phyloP scores from a whole-genome alignment of 169 alveolate genomes.

The Babesia bigemina region DNA sequence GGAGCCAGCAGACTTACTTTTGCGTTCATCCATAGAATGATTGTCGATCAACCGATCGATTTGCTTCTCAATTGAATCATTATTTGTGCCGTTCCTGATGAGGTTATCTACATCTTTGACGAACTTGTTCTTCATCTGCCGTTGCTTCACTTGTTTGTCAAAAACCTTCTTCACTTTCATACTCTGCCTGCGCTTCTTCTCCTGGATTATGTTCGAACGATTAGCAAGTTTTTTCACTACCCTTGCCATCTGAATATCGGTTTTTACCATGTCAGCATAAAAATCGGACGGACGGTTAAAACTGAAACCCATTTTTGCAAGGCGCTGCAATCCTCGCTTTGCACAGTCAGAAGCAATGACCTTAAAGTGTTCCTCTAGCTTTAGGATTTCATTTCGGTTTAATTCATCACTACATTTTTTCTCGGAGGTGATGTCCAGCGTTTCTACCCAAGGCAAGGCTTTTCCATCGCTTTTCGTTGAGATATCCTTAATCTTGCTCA shows the following conservation, averaged over 20 bases:
- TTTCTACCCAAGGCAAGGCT: conserved; percentile 54
- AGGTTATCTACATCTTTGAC: conserved; percentile 39
- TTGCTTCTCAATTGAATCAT: conserved; percentile 13
- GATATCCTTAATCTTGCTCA: conserved; percentile 37
- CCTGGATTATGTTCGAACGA: conserved; percentile 19
- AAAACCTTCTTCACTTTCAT: conserved; percentile 38
- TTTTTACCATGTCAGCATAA: conserved; percentile 65
- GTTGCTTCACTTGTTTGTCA: conserved; percentile 40
- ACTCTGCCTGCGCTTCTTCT: conserved; percentile 2
- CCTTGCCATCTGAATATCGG: conserved; percentile 48
- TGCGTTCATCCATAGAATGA: neutral
- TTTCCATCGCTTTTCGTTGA: conserved; percentile 7
- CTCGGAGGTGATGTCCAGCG: conserved; percentile 16
- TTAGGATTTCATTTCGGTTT: conserved; percentile 35
- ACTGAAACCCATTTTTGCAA: conserved; percentile 19
- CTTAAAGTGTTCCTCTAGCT: conserved; percentile 51
- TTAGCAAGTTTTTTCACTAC: conserved; percentile 34
- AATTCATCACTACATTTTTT: conserved; percentile 5
- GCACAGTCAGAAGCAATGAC: conserved; percentile 50
- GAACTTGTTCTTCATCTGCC: conserved; percentile 58
- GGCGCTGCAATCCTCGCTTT: conserved; percentile 33
- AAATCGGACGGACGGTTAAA: conserved; percentile 64
- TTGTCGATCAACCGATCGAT: conserved; percentile 29
- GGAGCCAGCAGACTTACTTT: neutral
- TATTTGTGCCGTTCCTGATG: conserved; percentile 1